Conservation (phyloP, 116 monocot genomes). For the Phalaenopsis hybrid region DNA sequence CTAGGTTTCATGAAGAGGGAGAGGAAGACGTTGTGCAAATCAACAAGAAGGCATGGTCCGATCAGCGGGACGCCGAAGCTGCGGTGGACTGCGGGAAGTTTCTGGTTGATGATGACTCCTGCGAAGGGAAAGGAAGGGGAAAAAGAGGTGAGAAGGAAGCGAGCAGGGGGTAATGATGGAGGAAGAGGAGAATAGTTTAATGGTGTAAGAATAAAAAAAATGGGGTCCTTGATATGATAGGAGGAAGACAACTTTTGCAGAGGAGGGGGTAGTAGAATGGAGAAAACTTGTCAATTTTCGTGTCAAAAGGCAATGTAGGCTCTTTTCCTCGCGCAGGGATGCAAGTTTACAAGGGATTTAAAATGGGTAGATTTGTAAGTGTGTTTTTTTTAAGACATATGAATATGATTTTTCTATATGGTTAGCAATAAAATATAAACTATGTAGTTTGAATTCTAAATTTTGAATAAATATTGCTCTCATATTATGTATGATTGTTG, state of each 20-base stretch:
- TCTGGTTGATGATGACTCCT: neutral
- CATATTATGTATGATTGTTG: no score
- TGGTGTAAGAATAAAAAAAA: neutral
- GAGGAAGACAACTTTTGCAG: neutral
- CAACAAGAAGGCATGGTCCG: neutral
- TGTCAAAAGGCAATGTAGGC: no score
- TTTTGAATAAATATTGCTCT: no score
- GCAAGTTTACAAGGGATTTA: no score
- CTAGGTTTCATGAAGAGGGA: slow-evolving; percentile 1
- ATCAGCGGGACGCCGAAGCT: neutral
- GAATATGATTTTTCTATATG: no score
- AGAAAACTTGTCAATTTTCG: no score
- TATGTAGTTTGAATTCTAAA: no score
- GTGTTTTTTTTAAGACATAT: no score
- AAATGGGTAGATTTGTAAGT: no score
- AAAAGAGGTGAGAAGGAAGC: neutral
- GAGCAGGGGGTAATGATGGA: neutral
- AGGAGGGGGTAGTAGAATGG: neutral
- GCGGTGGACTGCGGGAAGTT: neutral
- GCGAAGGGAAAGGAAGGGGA: neutral
- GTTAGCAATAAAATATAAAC: no score
- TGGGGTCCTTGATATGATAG: neutral
- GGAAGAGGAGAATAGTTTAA: neutral
- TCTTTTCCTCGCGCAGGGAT: no score
- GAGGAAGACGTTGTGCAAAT: neutral